Evolutionary conservation across 345 rosid species (phyloP), one percentile per base, ranked within the genome.

Genomic region (Barbarea vulgaris): DNA sequence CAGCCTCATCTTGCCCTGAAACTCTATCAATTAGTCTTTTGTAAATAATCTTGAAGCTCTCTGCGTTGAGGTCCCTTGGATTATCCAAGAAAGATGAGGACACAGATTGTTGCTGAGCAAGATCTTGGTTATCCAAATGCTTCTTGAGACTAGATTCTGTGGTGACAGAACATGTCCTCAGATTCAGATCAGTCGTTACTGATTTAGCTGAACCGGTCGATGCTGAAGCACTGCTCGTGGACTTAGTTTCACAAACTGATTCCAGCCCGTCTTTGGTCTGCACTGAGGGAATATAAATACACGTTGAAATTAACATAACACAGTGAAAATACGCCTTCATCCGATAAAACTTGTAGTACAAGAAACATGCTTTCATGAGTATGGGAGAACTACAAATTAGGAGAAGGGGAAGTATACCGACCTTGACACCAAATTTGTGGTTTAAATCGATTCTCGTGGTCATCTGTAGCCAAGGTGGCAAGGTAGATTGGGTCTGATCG

Each of bases 401-500:
- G 22, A 47, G 2, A 52, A 37, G 55, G 41, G 36, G 67, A 47
- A 46, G 41, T 62, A 72, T 21, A 78, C 82, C 69, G 64, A 89
- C 91, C 93, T 87, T 83, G 74, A 18, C 47, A 66, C 75, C 67
- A 44, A 63, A 37, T 52, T 65, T 84, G 31, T 80, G 79, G 73
- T 81, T 83, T 55, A 78, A 57, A 6, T 58, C 70, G 67, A 73
- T 78, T 7, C 78, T 70, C 76, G 84, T 86, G 34, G 86, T 69
- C 93, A 84, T 86, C 64, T 78, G 93, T 84, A 93, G 67, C 93
- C 95, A 90, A 60, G 98, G 77, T 39, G 93, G 89, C 66, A 90
- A 75, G 51, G 79, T 72, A 48, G 85, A 83, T 77, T 79, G 89
- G 73, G 76, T 83, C 52, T 83, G 93, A 70, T 90, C 90, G 11